phyloP scores from a whole-genome alignment of 2,329 filamentous ascomycete genomes.

The Talaromyces sp. region DNA sequence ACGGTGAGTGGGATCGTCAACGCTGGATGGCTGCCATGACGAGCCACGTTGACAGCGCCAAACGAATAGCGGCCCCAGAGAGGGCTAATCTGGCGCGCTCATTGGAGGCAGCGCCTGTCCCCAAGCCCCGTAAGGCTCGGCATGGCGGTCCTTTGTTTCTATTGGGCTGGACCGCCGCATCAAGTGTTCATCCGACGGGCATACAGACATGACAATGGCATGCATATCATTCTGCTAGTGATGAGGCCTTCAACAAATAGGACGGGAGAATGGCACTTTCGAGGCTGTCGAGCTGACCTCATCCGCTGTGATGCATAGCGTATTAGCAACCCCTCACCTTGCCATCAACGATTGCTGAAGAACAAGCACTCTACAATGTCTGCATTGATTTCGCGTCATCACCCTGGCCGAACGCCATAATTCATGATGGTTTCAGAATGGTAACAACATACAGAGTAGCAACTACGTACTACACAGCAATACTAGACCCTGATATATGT shows the following conservation, averaged over 20 bases:
- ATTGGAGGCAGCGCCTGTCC: conserved; percentile 22
- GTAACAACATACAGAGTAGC: background rate
- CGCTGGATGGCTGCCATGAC: background rate
- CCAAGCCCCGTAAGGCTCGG: conserved; percentile 12
- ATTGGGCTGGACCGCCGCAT: conserved; percentile 13
- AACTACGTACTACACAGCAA: background rate
- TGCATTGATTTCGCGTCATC: background rate
- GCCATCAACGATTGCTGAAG: background rate
- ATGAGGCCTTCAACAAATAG: background rate
- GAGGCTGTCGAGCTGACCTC: conserved; percentile 3
- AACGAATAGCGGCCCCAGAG: conserved; percentile 11
- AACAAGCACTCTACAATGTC: background rate
- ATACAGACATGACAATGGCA: background rate
- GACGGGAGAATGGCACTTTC: background rate
- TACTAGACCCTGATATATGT: background rate
- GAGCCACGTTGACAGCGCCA: conserved; percentile 29
- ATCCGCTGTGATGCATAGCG: background rate
- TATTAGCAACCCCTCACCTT: conserved; percentile 4
- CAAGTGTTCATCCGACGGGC: conserved; percentile 6
- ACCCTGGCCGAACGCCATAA: background rate
- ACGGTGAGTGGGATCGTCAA: background rate
- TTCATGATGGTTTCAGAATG: background rate
- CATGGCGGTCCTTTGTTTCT: background rate
- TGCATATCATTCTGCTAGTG: conserved; percentile 7
- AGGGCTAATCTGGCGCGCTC: background rate